Evolutionary conservation across 805 yeast genomes (phyloP), one percentile per base, ranked within the genome.

Genomic region (Starmerella davenportii): DNA sequence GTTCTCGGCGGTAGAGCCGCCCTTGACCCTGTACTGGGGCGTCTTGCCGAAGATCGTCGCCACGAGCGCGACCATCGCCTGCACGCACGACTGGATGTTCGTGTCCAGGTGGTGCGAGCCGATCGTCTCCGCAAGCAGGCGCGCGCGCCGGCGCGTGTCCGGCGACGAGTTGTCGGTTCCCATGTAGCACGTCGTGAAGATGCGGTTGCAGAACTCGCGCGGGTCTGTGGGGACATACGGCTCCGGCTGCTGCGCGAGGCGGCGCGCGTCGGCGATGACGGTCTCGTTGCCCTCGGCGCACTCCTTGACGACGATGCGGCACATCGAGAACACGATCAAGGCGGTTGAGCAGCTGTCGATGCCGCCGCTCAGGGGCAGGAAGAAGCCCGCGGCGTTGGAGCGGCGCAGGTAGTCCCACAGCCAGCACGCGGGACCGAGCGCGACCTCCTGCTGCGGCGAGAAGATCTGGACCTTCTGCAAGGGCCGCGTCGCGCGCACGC

Each of bases 401-500:
- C 99, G 70, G 56, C 99, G 71, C 42, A 90, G 66, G 53, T 90
- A 90, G 58, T 90, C 99, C 99, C 99, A 90, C 46, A 90, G 59
- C 99, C 99, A 90, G 57, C 98, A 90, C 0, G 99, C 98, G 1
- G 99, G 99, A 0, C 99, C 99, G 33, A 80, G 63, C 1, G 96
- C 95, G 47, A 90, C 87, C 58, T 90, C 99, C 59, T 90, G 95
- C 52, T 85, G 93, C 2, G 98, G 95, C 2, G 63, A 53, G 58
- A 79, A 92, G 51, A 78, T 77, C 29, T 65, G 66, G 33, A 77
- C 65, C 4, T 62, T 64, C 18, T 59, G 55, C 1, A 68, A 51
- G 17, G 53, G 52, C 0, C 90, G 60, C 16, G 54, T 51, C 17
- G 79, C 72, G 53, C 79, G 38, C 8, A 34, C 21, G 21, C 15